Evolutionary conservation across 768 basidiomycete species (phyloP), one percentile per base, ranked within the genome.

Genomic region (Psilocybe sp.): DNA sequence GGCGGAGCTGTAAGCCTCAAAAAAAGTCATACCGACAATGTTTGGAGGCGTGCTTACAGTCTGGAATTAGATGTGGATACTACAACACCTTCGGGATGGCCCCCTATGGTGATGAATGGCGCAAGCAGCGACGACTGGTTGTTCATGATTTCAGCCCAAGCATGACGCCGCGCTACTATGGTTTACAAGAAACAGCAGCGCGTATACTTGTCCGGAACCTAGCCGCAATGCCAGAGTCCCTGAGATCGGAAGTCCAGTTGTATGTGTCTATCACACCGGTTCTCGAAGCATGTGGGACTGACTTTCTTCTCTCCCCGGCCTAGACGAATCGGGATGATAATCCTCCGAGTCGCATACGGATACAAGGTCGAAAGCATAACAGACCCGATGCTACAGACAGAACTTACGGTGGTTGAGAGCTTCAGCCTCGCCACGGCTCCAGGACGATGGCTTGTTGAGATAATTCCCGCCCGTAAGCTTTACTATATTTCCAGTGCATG

Each of bases 281-380:
- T 13, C 28, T 11, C 13, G 31, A 5, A 18, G 23, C 42, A 36
- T 16, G 28, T 20, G 14, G 39, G 8, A 43, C 16, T 33, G 33
- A 14, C 18, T 19, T 19, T 11, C 38, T 23, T 32, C 38, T 28
- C 23, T 28, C 3, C 23, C 23, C 7, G 4, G 23, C 23, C 23
- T 28, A 79, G 77, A 38, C 65, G 77, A 16, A 73, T 79, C 11
- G 81, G 80, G 2, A 68, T 69, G 5, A 74, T 82, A 44, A 81
- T 82, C 14, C 58, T 82, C 49, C 71, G 75, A 28, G 68, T 82
- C 11, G 74, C 80, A 8, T 80, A 82, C 50, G 81, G 81, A n/a
- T 78, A 80, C 42, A 67, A 78, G 39, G 75, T 79, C 11, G 69
- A 74, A 54, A 77, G 79, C 14, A 63, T 66, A 9, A 60, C 70